Evolutionary conservation across 2,329 filamentous ascomycete species (phyloP).

Genomic region (Nectriaceae sp.): DNA sequence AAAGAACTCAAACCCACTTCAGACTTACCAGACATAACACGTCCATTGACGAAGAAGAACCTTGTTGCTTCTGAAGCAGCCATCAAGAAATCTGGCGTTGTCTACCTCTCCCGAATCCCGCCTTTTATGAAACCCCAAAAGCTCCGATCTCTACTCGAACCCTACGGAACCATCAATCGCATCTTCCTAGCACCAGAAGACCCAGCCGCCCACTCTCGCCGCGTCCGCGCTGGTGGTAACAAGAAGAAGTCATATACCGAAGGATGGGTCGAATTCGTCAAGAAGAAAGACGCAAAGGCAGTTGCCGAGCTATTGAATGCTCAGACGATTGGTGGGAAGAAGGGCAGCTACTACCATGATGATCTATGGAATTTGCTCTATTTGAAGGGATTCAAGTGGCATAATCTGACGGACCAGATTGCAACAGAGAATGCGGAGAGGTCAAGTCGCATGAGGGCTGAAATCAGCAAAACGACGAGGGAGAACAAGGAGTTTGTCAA

Average conservation of each 20-base stretch:
- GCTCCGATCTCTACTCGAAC: slow-evolving; percentile 71
- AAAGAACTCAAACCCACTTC: slow-evolving; percentile 33
- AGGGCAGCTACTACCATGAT: slow-evolving; percentile 80
- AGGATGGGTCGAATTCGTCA: slow-evolving; percentile 82
- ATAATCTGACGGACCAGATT: slow-evolving; percentile 74
- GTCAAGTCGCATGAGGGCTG: slow-evolving; percentile 72
- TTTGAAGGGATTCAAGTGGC: slow-evolving; percentile 83
- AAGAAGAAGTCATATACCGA: slow-evolving; percentile 82
- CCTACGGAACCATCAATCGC: slow-evolving; percentile 74
- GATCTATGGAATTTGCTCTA: slow-evolving; percentile 87
- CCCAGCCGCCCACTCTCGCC: slow-evolving; percentile 62
- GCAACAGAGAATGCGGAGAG: slow-evolving; percentile 80
- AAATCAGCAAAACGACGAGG: slow-evolving; percentile 72
- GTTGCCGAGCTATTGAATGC: slow-evolving; percentile 77
- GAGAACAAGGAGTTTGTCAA: slow-evolving; percentile 82
- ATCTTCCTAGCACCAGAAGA: slow-evolving; percentile 81
- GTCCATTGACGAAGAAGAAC: slow-evolving; percentile 65
- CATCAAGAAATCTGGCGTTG: slow-evolving; percentile 73
- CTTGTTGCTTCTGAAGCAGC: slow-evolving; percentile 65
- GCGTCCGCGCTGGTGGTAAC: slow-evolving; percentile 74
- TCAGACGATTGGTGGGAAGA: slow-evolving; percentile 79
- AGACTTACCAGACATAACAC: slow-evolving; percentile 50
- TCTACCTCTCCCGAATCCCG: slow-evolving; percentile 82
- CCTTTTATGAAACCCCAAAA: slow-evolving; percentile 88
- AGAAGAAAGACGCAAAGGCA: slow-evolving; percentile 76